Base-by-base conservation (phyloP, 202 grass and related monocot species). In the Carex sylvatica region DNA sequence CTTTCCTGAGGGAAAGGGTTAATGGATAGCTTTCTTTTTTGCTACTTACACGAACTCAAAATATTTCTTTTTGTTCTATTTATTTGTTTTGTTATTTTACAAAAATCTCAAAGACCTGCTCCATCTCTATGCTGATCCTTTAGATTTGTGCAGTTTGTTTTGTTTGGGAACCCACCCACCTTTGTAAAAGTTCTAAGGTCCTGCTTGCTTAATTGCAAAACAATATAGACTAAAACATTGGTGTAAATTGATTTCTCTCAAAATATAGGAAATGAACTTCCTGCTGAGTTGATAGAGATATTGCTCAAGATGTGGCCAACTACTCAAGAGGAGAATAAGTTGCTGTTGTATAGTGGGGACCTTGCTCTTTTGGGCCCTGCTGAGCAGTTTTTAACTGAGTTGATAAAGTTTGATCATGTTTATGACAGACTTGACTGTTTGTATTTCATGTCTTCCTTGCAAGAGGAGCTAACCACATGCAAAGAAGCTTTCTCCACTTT, bases 211-310 rank as follows among this genome's bases (percentile, higher is more conserved):
- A 55, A 33, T 76, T 53, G 55, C 6, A n/a, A 55, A 76, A 19
- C 1, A 56, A 76, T 76, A 33, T 76, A 54, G 26, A 31, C 24
- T 53, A 26, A 55, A 46, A 44, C 24, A 52, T 76, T 55, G 72
- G 51, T 78, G 16, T 78, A 58, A 56, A 78, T 78, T 36, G 19
- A 76, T 38, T 18, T 33, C 24, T 60, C 2, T 78, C 54, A 40
- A 78, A 38, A 78, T 74, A 97, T 74, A 97, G 94, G 94, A 80
- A 87, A 87, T 81, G 89, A 94, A 63, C 88, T 97, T 84, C 89
- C 89, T 69, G 67, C 70, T 0, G 94, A 97, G 49, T 87, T 97
- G 74, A 87, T 94, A 76, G 84, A 94, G 14, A 92, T 85, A 53
- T 79, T 97, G 76, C 36, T 97, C 58, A 86, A 91, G 86, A 89